phyloP scores from a whole-genome alignment of 2,329 filamentous ascomycete genomes.

The Elsinoe perseae region DNA sequence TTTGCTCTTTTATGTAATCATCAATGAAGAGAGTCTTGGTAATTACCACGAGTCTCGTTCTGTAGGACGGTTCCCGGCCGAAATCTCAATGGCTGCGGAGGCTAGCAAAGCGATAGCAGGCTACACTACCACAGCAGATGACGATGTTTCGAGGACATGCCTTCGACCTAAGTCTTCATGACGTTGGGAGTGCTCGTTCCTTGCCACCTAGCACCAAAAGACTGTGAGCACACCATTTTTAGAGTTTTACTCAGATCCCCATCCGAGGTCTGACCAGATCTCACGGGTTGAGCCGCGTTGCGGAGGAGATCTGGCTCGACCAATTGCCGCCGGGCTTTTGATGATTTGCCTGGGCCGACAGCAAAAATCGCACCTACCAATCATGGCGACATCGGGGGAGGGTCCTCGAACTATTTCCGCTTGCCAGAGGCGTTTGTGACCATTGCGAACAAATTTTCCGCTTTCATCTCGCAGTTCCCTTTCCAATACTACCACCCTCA shows the following conservation, averaged over 20 bases:
- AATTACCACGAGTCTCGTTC: too few relatives aligned
- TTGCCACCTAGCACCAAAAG: not conserved
- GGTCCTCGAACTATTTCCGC: not conserved
- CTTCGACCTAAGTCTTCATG: not conserved
- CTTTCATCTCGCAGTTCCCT: not conserved
- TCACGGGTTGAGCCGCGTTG: constrained; percentile 3
- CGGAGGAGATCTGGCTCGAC: constrained; percentile 8
- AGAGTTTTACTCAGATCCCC: not conserved
- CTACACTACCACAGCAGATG: too few relatives aligned
- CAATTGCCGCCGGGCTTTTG: constrained; percentile 5
- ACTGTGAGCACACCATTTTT: not conserved
- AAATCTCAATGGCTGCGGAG: too few relatives aligned
- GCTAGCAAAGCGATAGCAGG: too few relatives aligned
- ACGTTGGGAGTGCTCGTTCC: not conserved
- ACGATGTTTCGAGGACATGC: too few relatives aligned
- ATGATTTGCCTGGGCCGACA: not conserved
- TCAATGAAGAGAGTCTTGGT: too few relatives aligned
- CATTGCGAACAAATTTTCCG: constrained; percentile 1
- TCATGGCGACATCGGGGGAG: not conserved
- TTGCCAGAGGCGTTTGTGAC: not conserved
- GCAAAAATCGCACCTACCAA: not conserved
- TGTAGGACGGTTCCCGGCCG: too few relatives aligned
- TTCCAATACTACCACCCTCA: not conserved
- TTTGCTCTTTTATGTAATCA: too few relatives aligned
- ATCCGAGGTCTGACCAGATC: constrained; percentile 10